These are phyloP conservation scores for Mediolabrus comicus DNA, from an alignment of 108 stramenopile species.

Conservation along the genomic window DNA sequence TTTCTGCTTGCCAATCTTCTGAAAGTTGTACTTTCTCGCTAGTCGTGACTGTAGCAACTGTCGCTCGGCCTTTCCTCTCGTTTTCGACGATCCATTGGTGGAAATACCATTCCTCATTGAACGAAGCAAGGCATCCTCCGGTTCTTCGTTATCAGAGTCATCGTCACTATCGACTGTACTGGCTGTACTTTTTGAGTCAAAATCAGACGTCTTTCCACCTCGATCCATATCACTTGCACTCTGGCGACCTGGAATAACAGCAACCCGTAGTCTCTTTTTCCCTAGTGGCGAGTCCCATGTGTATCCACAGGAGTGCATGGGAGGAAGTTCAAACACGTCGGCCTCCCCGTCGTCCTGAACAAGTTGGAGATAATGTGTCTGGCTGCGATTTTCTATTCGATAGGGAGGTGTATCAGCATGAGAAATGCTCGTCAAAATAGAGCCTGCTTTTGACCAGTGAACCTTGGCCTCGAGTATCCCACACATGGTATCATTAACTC, in stretches of 20 bases:
- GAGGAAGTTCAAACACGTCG: constrained; percentile 22
- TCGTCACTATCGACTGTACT: neutral
- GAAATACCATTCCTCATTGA: neutral
- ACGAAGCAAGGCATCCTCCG: neutral
- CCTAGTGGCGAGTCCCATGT: constrained; percentile 2
- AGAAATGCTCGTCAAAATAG: constrained; percentile 12
- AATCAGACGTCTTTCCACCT: neutral
- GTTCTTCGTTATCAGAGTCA: neutral
- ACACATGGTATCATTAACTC: constrained; percentile 11
- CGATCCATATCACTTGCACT: neutral
- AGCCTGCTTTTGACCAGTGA: constrained; percentile 9
- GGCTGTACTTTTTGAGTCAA: neutral
- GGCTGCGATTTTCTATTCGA: constrained; percentile 25
- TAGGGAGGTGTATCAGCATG: constrained; percentile 22
- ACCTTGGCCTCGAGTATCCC: constrained; percentile 18
- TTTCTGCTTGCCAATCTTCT: constrained; percentile 32
- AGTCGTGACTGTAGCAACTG: neutral
- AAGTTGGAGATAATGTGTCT: constrained; percentile 18
- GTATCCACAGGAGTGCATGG: constrained; percentile 19
- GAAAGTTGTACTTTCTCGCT: constrained; percentile 24
- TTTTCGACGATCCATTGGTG: neutral
- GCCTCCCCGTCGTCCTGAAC: constrained; percentile 23
- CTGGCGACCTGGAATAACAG: neutral
- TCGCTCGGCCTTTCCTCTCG: neutral
- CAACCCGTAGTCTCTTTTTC: neutral